phyloP scores from a whole-genome alignment of 176 grass and related monocot genomes.

The Urochloa ruziziensis region DNA sequence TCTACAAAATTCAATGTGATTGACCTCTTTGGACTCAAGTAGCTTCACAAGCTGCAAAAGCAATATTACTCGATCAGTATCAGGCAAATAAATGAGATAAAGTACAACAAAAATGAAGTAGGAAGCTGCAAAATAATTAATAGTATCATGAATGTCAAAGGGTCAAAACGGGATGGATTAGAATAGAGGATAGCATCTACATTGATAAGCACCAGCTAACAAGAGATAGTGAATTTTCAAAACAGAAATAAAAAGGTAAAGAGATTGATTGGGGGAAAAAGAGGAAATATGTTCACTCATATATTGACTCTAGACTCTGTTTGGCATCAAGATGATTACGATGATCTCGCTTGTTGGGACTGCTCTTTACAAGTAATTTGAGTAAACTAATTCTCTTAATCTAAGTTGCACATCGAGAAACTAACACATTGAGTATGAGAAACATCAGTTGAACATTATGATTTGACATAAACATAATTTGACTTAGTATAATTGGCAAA shows the following conservation, averaged over 20 bases:
- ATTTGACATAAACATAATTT: background rate
- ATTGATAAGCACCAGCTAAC: slow-evolving; percentile 1
- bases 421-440: background rate
- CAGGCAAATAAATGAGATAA: slow-evolving; percentile 27
- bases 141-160: slow-evolving; percentile 3
- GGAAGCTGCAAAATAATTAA: too few relatives aligned
- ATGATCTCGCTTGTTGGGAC: background rate
- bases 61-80: slow-evolving; percentile 25
- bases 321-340: background rate
- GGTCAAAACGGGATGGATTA: background rate
- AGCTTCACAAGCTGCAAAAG: slow-evolving; percentile 93
- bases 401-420: background rate
- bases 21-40: slow-evolving; percentile 90
- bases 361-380: background rate
- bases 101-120: slow-evolving; percentile 26
- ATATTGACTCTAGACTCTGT: background rate
- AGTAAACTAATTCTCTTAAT: background rate
- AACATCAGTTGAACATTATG: background rate
- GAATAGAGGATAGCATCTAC: slow-evolving; percentile 2
- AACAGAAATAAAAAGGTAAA: too few relatives aligned
- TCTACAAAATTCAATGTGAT: slow-evolving; percentile 96
- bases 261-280: too few relatives aligned
- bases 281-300: background rate
- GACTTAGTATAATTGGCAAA: background rate
- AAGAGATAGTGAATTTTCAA: background rate